phyloP scores from a whole-genome alignment of 2,329 filamentous ascomycete species.

The Penicillium sp. region DNA sequence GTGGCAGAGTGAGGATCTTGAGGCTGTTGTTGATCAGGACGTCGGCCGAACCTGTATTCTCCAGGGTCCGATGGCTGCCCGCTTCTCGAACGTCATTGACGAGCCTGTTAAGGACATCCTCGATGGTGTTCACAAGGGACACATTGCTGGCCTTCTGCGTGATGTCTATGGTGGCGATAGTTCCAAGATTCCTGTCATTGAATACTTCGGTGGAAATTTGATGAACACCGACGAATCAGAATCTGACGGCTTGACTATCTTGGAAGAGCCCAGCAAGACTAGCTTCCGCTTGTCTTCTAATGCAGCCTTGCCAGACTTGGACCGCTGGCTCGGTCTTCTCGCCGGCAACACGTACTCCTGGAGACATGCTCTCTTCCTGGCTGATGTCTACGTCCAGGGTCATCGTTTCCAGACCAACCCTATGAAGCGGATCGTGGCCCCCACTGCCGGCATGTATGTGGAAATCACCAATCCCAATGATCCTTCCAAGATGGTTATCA shows the following conservation, averaged over 20 bases:
- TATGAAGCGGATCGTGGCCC: slow-evolving; percentile 85
- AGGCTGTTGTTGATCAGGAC: slow-evolving; percentile 92
- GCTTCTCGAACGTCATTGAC: slow-evolving; percentile 83
- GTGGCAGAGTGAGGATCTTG: slow-evolving; percentile 97
- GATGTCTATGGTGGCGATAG: slow-evolving; percentile 78
- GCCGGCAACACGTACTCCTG: slow-evolving; percentile 85
- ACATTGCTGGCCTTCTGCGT: slow-evolving; percentile 74
- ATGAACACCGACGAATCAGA: slow-evolving; percentile 71
- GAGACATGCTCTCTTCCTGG: slow-evolving; percentile 90
- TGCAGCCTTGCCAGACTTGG: slow-evolving; percentile 70
- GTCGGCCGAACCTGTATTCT: slow-evolving; percentile 95
- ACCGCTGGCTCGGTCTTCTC: slow-evolving; percentile 84
- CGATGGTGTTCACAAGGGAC: slow-evolving; percentile 81
- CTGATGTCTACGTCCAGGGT: slow-evolving; percentile 90
- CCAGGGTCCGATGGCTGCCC: slow-evolving; percentile 88
- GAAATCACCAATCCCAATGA: slow-evolving; percentile 83
- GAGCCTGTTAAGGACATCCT: slow-evolving; percentile 95
- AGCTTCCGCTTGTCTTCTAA: slow-evolving; percentile 79
- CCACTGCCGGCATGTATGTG: slow-evolving; percentile 80
- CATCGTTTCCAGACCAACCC: slow-evolving; percentile 98
- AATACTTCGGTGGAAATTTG: slow-evolving; percentile 91
- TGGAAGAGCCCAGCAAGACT: slow-evolving; percentile 74
- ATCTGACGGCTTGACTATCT: slow-evolving; percentile 80
- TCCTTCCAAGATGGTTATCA: slow-evolving; percentile 77
- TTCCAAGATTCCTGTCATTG: slow-evolving; percentile 74